These are phyloP conservation scores for Colletotrichum viniferum DNA, from an alignment of 2,329 filamentous ascomycete species.

Conservation along the genomic window DNA sequence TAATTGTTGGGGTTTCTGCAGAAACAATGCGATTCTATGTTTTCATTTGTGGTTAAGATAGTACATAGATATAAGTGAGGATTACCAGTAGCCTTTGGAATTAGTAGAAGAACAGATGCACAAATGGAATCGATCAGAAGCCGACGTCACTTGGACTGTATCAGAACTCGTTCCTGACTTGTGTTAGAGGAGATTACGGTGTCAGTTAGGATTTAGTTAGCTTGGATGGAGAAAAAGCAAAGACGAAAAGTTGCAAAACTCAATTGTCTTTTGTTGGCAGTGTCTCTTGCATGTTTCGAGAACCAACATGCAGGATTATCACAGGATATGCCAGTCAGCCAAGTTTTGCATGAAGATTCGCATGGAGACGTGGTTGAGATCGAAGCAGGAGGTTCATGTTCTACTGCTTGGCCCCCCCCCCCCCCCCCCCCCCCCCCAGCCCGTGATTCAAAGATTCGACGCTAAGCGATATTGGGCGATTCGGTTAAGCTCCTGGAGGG, in stretches of 20 bases:
- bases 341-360: neutral
- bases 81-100: too few species aligned
- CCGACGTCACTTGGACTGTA: neutral
- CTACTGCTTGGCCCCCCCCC: neutral
- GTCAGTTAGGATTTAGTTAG: neutral
- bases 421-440: neutral
- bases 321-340: neutral
- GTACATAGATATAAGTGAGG: too few species aligned
- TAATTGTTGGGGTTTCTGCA: too few species aligned
- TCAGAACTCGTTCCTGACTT: neutral
- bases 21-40: too few species aligned
- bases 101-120: too few species aligned
- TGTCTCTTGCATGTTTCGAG: neutral
- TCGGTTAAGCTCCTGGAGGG: neutral
- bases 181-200: neutral
- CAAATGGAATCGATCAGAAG: too few species aligned
- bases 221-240: neutral
- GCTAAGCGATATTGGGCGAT: neutral
- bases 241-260: neutral
- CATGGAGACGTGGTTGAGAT: neutral
- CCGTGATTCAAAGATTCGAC: neutral
- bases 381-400: slow-evolving; percentile 1
- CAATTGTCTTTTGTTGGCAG: neutral
- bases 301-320: neutral
- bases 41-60: too few species aligned